Conservation (phyloP, 345 rosid species). For the Pistacia integerrima region DNA sequence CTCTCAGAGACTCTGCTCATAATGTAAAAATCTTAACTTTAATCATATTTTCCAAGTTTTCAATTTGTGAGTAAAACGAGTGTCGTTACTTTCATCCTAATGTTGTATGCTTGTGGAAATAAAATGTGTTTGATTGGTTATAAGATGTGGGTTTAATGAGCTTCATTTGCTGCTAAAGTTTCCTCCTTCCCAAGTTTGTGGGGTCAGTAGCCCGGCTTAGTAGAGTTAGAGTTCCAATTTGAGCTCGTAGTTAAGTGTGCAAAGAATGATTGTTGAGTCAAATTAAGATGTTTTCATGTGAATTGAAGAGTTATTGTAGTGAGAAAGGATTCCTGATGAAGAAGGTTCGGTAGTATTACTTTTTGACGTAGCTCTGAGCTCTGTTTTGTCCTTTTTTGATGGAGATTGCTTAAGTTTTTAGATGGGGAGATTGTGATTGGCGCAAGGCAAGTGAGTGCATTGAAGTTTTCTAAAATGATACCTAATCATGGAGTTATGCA, state of each 20-base stretch:
- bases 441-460: background rate
- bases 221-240: constrained; percentile 11
- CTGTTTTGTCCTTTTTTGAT: background rate
- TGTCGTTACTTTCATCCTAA: background rate
- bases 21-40: background rate
- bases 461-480: background rate
- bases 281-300: background rate
- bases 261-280: background rate
- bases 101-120: background rate
- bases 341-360: background rate
- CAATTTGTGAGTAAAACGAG: background rate
- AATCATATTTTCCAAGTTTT: no score
- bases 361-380: background rate
- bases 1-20: background rate
- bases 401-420: background rate
- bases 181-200: no score
- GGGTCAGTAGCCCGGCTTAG: no score
- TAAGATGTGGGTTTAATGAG: background rate
- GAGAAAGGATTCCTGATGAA: background rate
- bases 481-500: no score
- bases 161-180: no score
- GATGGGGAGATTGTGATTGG: background rate
- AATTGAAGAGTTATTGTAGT: background rate
- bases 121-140: background rate
- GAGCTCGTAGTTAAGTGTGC: background rate